Conservation (phyloP, 73 alveolate species). For the Symbiodinium natans region DNA sequence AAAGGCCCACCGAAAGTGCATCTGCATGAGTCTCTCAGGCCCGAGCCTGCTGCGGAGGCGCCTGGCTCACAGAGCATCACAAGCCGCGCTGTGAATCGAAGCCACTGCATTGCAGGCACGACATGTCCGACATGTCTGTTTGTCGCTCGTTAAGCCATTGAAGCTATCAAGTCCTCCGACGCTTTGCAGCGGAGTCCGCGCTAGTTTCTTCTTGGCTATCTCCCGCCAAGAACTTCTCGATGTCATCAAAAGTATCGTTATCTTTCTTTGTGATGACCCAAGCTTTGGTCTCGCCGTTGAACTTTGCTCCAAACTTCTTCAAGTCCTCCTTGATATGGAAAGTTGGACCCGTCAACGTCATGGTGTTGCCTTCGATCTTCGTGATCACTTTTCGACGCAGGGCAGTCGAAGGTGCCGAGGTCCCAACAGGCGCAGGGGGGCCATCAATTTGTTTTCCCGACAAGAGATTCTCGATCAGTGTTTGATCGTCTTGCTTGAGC, state of each 20-base stretch:
- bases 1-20: too few species aligned
- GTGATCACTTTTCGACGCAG: slow-evolving; percentile 2
- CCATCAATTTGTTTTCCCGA: neutral
- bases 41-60: too few species aligned
- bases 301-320: slow-evolving; percentile 82
- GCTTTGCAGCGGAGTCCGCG: neutral
- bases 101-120: neutral
- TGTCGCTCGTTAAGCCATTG: neutral
- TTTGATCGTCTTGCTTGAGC: neutral
- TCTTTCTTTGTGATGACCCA: slow-evolving; percentile 83
- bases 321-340: slow-evolving; percentile 71
- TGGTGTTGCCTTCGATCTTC: slow-evolving; percentile 65
- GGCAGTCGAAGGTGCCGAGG: neutral
- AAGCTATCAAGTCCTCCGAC: neutral
- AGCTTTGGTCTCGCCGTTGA: slow-evolving; percentile 59
- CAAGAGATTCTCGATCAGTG: slow-evolving; percentile 6
- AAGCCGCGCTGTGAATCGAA: neutral
- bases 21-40: too few species aligned
- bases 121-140: neutral
- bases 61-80: too few species aligned
- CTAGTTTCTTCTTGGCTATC: neutral
- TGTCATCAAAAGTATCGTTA: slow-evolving; percentile 45
- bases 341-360: slow-evolving; percentile 84
- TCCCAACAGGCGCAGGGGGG: neutral
- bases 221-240: slow-evolving; percentile 28